phyloP scores from a whole-genome alignment of 2,329 filamentous ascomycete genomes.

The Helotiales sp. region DNA sequence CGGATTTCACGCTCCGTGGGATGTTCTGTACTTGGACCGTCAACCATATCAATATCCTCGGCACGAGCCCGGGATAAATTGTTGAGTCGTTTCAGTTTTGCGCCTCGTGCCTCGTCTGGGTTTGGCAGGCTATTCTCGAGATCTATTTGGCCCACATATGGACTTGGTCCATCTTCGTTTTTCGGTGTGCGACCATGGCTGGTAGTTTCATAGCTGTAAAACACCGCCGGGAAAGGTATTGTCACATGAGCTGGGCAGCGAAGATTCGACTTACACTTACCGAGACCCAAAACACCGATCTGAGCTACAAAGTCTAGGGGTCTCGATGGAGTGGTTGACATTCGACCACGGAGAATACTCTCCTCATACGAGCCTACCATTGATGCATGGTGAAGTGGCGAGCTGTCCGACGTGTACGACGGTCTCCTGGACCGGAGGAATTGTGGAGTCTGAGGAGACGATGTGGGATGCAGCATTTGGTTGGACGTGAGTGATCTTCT shows the following conservation, averaged over 20 bases:
- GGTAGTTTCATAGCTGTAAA: slow-evolving; percentile 86
- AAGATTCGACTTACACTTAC: slow-evolving; percentile 84
- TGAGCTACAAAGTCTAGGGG: slow-evolving; percentile 93
- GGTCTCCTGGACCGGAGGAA: slow-evolving; percentile 64
- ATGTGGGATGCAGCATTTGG: slow-evolving; percentile 48
- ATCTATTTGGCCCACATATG: slow-evolving; percentile 93
- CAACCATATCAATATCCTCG: slow-evolving; percentile 37
- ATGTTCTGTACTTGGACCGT: slow-evolving; percentile 28
- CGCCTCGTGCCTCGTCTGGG: slow-evolving; percentile 49
- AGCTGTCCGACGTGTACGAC: slow-evolving; percentile 75
- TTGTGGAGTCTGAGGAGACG: slow-evolving; percentile 56
- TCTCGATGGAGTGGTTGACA: slow-evolving; percentile 95
- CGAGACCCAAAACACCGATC: slow-evolving; percentile 89
- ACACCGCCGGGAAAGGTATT: slow-evolving; percentile 90
- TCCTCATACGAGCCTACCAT: slow-evolving; percentile 99
- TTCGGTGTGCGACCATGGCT: slow-evolving; percentile 62
- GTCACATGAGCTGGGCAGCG: slow-evolving; percentile 90
- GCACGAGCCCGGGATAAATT: slow-evolving; percentile 25
- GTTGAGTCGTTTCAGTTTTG: slow-evolving; percentile 46
- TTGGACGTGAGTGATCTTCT: slow-evolving; percentile 73
- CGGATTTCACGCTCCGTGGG: slow-evolving; percentile 47
- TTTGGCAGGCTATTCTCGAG: slow-evolving; percentile 77
- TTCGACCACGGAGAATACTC: slow-evolving; percentile 89
- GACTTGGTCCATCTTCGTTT: slow-evolving; percentile 85
- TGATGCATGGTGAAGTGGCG: slow-evolving; percentile 83